Base-by-base conservation (phyloP, 306 rosid genomes). In the Senna siamea region DNA sequence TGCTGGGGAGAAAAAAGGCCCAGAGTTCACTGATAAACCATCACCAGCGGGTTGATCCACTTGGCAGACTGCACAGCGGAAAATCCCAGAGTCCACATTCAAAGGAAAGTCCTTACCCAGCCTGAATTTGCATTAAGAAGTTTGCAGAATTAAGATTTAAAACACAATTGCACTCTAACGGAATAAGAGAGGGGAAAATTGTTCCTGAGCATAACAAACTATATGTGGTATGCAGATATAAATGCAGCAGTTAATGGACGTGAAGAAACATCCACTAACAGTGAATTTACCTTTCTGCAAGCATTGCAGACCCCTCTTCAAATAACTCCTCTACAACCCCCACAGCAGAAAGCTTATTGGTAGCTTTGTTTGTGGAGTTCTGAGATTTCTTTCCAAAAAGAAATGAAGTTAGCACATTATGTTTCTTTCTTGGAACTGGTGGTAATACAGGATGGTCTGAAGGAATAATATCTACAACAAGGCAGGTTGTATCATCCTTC, bases 271-370 rank as follows among this genome's bases (percentile, higher is more conserved):
- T 62, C 50, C 17, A 22, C 26, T 63, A 41, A 13, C 18, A 48
- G 50, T 19, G 19, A 48, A 23, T 50, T 6, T 77, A 94, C 99
- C 99, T 92, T 82, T 94, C 99, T 59, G 88, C 85, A 63, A 94
- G 99, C 93, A 94, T 88, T 70, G 99, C 99, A 77, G 99, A 94
- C 59, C 98, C 99, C 79, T 94, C 99, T 92, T 94, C 99, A 82
- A 94, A 94, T 77, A 94, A 81, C 80, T 94, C 99, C 86, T 92
- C 99, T 76, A 94, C 98, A 63, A 76, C 96, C 53, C 97, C 99
- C 50, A 94, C 96, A 32, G 99, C 77, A 30, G 99, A 94, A 78
- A 87, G 99, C 81, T 94, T 94, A 73, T 75, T 84, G 22, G 92
- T 82, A 69, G 84, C 60, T 88, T 94, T 92, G 87, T 71, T 86